Base-by-base conservation (phyloP, 805 yeast genomes). In the Candida vaughaniae region DNA sequence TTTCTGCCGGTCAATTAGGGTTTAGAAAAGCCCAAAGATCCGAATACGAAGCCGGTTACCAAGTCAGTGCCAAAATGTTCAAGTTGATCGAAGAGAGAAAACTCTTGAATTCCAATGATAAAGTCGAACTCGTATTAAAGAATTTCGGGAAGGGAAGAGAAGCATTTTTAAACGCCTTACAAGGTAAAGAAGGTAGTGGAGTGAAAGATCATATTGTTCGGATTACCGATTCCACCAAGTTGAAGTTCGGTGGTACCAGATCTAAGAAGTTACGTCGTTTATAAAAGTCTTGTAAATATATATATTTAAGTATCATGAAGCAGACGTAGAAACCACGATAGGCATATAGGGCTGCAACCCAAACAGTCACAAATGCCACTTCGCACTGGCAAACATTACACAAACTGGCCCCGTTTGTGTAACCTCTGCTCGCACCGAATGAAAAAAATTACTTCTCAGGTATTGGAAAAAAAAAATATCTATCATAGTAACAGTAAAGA, bases 171-270 rank as follows among this genome's bases (percentile, higher is more conserved):
- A 82, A 80, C 36, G 95, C 95, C 2, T 73, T 91, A 47, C 78
- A 78, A 51, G 96, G 97, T 50, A 85, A 85, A 56, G 98, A 91
- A 68, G 97, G 97, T 36, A 63, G 72, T 28, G 62, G 69, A 22
- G 69, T 93, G 26, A 76, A 87, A 55, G 72, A 74, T n/a, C 69
- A 75, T 37, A 75, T 93, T 25, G 73, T 75, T 22, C 78, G 89
- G 52, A 66, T 91, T 22, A 74, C 84, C 33, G 98, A 91, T 53
- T 72, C 75, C 47, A 88, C 99, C 5, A 77, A 77, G 40, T 73
- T 91, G 69, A 84, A 85, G 62, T 87, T 87, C 54, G 99, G 99
- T 71, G 98, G 98, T 71, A 82, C 77, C 31, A 78, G 93, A 52
- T 73, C 95, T 15, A 95, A 91, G 63, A 78, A 81, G 58, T 72